Base-by-base conservation (phyloP, 2,329 filamentous ascomycete genomes). In the Chrysoporthe austroafricana region DNA sequence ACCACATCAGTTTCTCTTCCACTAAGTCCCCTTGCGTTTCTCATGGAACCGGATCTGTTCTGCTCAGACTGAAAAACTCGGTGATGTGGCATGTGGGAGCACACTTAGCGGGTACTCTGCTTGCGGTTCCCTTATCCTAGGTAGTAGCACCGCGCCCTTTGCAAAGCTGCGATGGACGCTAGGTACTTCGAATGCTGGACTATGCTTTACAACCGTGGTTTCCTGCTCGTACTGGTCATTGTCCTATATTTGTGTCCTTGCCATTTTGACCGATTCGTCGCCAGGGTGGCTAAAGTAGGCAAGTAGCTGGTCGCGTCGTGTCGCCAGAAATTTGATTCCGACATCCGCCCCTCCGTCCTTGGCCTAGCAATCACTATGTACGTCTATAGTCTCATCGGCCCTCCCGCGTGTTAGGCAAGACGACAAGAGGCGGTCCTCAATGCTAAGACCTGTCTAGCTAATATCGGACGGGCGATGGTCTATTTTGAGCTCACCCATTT, bases 141-240 rank as follows among this genome's bases (percentile, higher is more conserved):
- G 52, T 59, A 14, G 26, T 61, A 26, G 36, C 26, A 43, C 14
- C 21, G n/a, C 39, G 58, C 34, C 43, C 42, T n/a, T 57, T 39
- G 62, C 54, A 61, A 39, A 39, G 44, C 50, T 62, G 62, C 66
- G 59, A 26, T 48, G 18, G 21, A 61, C 56, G 18, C 60, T 48
- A 54, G 21, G 39, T 62, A 36, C 56, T 58, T 64, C 52, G 64
- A 66, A 63, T 43, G 56, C 56, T 26, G 32, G 50, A 43, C 56
- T 39, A 60, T 61, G 50, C 34, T 57, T 43, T 62, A 46, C 57
- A 21, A 56, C 44, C 62, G 54, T 59, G 46, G 52, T 62, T 43
- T 26, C 36, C 42, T 44, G 61, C 44, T 44, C 21, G 16, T 13
- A 18, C 16, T 62, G 8, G 11, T 52, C 11, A 18, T 14, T 11